These are phyloP conservation scores for Apophysomyces ossiformis DNA, from an alignment of 371 early-diverging fungal species.

Conservation along the genomic window DNA sequence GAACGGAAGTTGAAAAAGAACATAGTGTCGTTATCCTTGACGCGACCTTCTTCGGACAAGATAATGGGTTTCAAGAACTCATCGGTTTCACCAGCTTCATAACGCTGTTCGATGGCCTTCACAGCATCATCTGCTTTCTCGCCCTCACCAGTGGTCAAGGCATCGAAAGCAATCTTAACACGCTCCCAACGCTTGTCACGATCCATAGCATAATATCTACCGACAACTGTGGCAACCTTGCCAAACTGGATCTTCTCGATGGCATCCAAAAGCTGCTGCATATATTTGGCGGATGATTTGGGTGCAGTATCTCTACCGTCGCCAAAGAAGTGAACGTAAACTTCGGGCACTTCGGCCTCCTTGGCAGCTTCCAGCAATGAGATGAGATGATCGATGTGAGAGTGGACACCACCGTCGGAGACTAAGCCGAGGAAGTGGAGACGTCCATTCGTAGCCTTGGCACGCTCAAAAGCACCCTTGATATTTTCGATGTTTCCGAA, in stretches of 20 bases:
- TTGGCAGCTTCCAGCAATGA: conserved; percentile 86
- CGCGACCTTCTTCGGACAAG: conserved; percentile 73
- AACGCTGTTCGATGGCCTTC: conserved; percentile 82
- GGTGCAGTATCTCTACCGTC: conserved; percentile 99
- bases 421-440: conserved; percentile 97
- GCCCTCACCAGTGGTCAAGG: conserved; percentile 80
- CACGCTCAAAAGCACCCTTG: conserved; percentile 82
- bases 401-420: conserved; percentile 99
- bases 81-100: conserved; percentile 89
- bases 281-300: conserved; percentile 77
- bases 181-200: conserved; percentile 99
- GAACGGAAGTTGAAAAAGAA: conserved; percentile 97
- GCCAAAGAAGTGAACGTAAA: conserved; percentile 97
- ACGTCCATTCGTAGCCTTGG: conserved; percentile 84
- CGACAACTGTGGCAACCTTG: conserved; percentile 90
- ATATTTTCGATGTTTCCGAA: conserved; percentile 78
- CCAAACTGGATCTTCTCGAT: conserved; percentile 77
- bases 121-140: conserved; percentile 74
- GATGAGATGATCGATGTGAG: conserved; percentile 94
- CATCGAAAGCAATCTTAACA: conserved; percentile 92
- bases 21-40: conserved; percentile 82
- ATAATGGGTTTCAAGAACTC: conserved; percentile 99
- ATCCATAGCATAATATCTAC: conserved; percentile 99
- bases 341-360: conserved; percentile 81
- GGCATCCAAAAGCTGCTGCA: conserved; percentile 73